Conservation (phyloP, 805 yeast species). For the Trichomonascus vanleenenianus region DNA sequence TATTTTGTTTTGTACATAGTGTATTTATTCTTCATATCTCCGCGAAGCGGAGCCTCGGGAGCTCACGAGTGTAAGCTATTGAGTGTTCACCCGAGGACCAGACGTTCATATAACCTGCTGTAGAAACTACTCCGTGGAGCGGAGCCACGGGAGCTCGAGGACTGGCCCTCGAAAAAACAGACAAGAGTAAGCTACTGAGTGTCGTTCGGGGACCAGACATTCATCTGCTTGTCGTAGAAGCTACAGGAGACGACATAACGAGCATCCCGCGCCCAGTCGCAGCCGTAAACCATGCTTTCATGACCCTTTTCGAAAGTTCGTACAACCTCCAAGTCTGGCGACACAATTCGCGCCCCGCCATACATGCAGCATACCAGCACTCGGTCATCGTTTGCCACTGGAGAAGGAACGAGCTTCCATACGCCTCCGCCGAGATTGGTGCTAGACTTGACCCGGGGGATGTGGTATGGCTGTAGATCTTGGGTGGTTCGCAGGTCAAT, state of each 20-base stretch:
- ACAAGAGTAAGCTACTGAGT: no score
- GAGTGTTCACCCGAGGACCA: no score
- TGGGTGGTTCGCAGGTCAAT: constrained; percentile 57
- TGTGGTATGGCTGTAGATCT: constrained; percentile 37
- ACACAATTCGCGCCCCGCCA: constrained; percentile 75
- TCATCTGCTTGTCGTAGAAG: constrained; percentile 80
- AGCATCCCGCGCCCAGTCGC: constrained; percentile 64
- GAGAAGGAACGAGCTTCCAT: constrained; percentile 77
- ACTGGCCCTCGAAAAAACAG: no score
- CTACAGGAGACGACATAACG: constrained; percentile 69
- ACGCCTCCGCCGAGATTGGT: constrained; percentile 84
- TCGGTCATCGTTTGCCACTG: constrained; percentile 33
- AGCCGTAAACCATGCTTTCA: constrained; percentile 92
- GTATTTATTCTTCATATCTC: not conserved
- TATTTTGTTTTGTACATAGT: constrained; percentile 7
- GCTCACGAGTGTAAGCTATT: no score
- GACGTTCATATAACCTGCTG: no score
- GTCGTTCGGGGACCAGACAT: constrained; percentile 47
- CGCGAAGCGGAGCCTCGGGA: no score
- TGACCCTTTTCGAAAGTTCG: constrained; percentile 42
- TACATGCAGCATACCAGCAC: constrained; percentile 89
- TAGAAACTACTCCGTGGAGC: no score
- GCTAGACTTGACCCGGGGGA: constrained; percentile 32
- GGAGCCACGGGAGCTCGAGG: no score
- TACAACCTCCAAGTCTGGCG: constrained; percentile 17